Conservation (phyloP, 2,329 filamentous ascomycete genomes). For the Rhinocladiella similis region DNA sequence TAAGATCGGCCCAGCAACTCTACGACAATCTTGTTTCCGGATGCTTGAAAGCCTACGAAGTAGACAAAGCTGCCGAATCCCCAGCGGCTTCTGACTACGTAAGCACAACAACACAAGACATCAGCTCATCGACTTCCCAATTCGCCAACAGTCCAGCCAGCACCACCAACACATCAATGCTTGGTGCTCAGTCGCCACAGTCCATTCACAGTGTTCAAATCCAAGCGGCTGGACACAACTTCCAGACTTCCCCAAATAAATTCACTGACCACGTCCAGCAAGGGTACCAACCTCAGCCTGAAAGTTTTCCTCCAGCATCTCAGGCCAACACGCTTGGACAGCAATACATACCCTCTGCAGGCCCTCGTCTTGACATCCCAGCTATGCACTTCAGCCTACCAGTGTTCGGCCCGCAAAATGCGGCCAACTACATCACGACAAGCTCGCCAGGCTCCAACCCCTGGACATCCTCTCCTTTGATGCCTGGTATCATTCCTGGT, state of each 20-base stretch:
- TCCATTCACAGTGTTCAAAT: slow-evolving; percentile 30
- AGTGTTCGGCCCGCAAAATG: slow-evolving; percentile 17
- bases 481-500: slow-evolving; percentile 23
- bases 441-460: slow-evolving; percentile 2
- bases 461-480: slow-evolving; percentile 21
- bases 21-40: slow-evolving; percentile 84
- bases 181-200: slow-evolving; percentile 35
- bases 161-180: slow-evolving; percentile 37
- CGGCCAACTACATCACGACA: slow-evolving; percentile 10
- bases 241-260: slow-evolving; percentile 31
- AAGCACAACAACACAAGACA: slow-evolving; percentile 40
- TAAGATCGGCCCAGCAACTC: slow-evolving; percentile 77
- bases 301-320: slow-evolving; percentile 1
- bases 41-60: slow-evolving; percentile 84
- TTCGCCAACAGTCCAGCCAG: slow-evolving; percentile 40
- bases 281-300: slow-evolving; percentile 2
- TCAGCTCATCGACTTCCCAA: slow-evolving; percentile 27
- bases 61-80: slow-evolving; percentile 38
- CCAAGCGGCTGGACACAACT: slow-evolving; percentile 29
- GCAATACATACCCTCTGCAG: slow-evolving; percentile 16
- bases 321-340: slow-evolving; percentile 5
- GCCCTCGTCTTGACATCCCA: slow-evolving; percentile 7
- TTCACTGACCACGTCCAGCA: slow-evolving; percentile 17
- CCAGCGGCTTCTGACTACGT: slow-evolving; percentile 41
- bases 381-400: slow-evolving; percentile 26